These are phyloP conservation scores for Prunus mira DNA, from an alignment of 306 rosid genomes.

Conservation along the genomic window DNA sequence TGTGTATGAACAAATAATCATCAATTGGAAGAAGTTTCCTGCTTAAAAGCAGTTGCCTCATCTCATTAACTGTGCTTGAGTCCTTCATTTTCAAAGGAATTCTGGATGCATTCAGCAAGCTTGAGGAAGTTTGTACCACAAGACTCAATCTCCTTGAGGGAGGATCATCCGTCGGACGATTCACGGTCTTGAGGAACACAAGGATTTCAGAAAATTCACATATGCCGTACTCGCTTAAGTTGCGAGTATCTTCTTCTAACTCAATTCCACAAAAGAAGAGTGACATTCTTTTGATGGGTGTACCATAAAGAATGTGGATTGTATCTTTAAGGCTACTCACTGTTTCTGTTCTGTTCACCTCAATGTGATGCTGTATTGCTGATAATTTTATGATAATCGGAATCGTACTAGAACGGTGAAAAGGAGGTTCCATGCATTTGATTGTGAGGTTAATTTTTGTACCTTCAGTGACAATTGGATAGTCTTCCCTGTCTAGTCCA, in stretches of 20 bases:
- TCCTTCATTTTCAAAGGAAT: conserved; percentile 77
- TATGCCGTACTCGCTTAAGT: conserved; percentile 57
- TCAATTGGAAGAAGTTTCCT: conserved; percentile 55
- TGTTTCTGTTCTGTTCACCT: conserved; percentile 64
- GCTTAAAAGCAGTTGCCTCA: conserved; percentile 53
- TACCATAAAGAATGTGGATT: conserved; percentile 55
- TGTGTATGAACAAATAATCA: conserved; percentile 82
- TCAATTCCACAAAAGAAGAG: conserved; percentile 58
- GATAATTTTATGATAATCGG: conserved; percentile 52
- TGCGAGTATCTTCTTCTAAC: conserved; percentile 55
- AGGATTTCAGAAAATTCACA: conserved; percentile 55
- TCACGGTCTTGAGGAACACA: conserved; percentile 46
- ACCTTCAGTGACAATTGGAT: conserved; percentile 69
- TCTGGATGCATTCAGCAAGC: conserved; percentile 70
- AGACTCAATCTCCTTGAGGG: conserved; percentile 43
- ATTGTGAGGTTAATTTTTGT: conserved; percentile 69
- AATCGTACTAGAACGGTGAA: conserved; percentile 32
- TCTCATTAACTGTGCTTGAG: conserved; percentile 49
- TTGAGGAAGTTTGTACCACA: conserved; percentile 72
- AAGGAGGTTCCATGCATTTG: conserved; percentile 27
- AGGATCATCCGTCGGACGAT: conserved; percentile 38
- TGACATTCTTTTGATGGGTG: conserved; percentile 62
- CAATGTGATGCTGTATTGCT: conserved; percentile 48
- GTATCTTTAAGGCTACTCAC: conserved; percentile 72
- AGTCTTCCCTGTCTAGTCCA: conserved; percentile 90